Evolutionary conservation across 2,329 filamentous ascomycete species (phyloP), one percentile per base, ranked within the genome.

Genomic region (Epicoccum sorghinum): DNA sequence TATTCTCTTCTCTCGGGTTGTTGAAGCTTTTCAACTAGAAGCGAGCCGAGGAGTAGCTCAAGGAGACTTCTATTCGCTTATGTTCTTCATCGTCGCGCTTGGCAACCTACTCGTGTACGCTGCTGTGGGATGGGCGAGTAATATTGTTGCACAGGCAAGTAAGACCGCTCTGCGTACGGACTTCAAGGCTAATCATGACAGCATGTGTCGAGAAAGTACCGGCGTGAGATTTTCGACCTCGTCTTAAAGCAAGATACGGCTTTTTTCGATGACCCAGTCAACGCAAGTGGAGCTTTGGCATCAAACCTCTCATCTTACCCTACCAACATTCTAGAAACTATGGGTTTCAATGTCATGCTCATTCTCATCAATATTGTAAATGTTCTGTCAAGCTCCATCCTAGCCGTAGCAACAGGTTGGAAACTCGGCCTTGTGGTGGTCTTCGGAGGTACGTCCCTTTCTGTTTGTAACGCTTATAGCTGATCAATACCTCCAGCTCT

Each of bases 211-310:
- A 61, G 70, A 52, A 62, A 64, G 33, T 75, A 73, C 48, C 66
- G 73, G 24, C 66, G 64, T 39, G 76, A 79, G 52, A 89, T 92
- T 6, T 97, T 99, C 80, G 84, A 93, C 29, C 83, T 88, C 23
- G 91, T 98, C 79, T 85, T 98, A 46, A 89, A 93, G 60, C 93
- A 98, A 75, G 95, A 98, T 59, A 93, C 98, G 54, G 80, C 86
- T 25, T 98, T 93, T 75, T 99, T 97, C 65, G 95, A 98, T 73
- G 83, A 82, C 39, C 90, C 96, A 59, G 89, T 95, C 73, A 96
- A 98, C 72, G 92, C 89, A 6, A 88, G 91, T 6, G 95, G 95
- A 61, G 89, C 92, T 0, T 79, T 99, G 65, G 96, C 92, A 0
- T 81, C 84, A 0, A 80, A 83, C 3, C 75, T 86, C 1, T 79